A percentile compares a stretch with the other conserved stretches of the same genome.
Conservation (phyloP, 306 rosid species). For the Glycine latifolia region DNA sequence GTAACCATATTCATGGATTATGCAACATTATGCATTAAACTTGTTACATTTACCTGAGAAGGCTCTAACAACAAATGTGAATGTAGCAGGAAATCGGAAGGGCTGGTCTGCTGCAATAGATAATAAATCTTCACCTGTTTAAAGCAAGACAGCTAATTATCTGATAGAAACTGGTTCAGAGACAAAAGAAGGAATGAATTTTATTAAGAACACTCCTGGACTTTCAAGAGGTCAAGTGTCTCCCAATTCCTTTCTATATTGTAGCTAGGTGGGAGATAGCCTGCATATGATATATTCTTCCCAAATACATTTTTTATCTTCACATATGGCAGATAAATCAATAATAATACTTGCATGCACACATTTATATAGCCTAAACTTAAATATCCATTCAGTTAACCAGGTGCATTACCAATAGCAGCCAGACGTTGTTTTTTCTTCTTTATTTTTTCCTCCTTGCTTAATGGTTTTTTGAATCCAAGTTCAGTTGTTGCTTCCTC, state of each 20-base stretch:
- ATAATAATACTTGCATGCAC: conserved; percentile 23
- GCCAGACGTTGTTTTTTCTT: conserved; percentile 95
- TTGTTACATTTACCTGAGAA: conserved; percentile 79
- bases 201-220: no score
- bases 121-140: conserved; percentile 94
- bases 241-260: background rate
- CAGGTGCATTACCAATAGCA: conserved; percentile 83
- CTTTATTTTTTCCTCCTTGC: conserved; percentile 87
- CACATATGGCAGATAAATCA: conserved; percentile 11
- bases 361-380: conserved; percentile 32
- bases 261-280: background rate
- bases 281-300: conserved; percentile 17
- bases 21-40: conserved; percentile 26
- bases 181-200: no score
- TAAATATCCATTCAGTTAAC: conserved; percentile 32
- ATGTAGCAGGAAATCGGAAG: conserved; percentile 97
- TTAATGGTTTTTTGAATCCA: conserved; percentile 91
- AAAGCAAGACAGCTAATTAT: conserved; percentile 52
- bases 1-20: conserved; percentile 30
- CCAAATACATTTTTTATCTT: background rate
- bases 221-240: no score
- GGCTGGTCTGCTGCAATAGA: conserved; percentile 98
- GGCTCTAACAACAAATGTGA: conserved; percentile 99
- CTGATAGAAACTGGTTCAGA: background rate
- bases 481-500: conserved; percentile 76